A percentile compares a stretch with the other conserved stretches of the same genome.
phyloP scores from a whole-genome alignment of 2,329 filamentous ascomycete species.

The Trichoderma aggressivum region DNA sequence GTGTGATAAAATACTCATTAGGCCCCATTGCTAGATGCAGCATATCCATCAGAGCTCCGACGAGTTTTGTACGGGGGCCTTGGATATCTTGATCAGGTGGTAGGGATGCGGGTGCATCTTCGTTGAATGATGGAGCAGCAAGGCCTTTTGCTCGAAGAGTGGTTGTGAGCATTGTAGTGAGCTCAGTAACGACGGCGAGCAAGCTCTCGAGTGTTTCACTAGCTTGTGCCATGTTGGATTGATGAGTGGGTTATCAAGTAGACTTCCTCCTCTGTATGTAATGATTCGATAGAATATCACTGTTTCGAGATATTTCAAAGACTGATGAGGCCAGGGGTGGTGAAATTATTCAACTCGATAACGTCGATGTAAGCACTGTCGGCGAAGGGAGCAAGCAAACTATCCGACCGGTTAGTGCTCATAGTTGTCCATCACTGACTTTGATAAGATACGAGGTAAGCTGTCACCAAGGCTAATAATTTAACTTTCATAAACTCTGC shows the following conservation, averaged over 20 bases:
- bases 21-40: background rate
- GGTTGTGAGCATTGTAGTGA: background rate
- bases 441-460: background rate
- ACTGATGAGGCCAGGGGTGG: background rate
- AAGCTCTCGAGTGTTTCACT: background rate
- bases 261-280: background rate
- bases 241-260: background rate
- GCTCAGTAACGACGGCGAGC: background rate
- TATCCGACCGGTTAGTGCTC: background rate
- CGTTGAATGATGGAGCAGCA: background rate
- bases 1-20: background rate
- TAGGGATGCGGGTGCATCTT: background rate
- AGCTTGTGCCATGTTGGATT: background rate
- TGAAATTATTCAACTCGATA: background rate
- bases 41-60: background rate
- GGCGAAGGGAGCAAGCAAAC: background rate
- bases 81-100: background rate
- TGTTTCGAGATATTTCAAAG: background rate
- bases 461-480: background rate
- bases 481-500: background rate
- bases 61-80: background rate
- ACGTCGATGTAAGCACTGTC: background rate
- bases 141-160: background rate
- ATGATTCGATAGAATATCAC: rapidly evolving
- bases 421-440: background rate